Base-by-base conservation (phyloP, 2,329 filamentous ascomycete species). In the Phialophora tarda region DNA sequence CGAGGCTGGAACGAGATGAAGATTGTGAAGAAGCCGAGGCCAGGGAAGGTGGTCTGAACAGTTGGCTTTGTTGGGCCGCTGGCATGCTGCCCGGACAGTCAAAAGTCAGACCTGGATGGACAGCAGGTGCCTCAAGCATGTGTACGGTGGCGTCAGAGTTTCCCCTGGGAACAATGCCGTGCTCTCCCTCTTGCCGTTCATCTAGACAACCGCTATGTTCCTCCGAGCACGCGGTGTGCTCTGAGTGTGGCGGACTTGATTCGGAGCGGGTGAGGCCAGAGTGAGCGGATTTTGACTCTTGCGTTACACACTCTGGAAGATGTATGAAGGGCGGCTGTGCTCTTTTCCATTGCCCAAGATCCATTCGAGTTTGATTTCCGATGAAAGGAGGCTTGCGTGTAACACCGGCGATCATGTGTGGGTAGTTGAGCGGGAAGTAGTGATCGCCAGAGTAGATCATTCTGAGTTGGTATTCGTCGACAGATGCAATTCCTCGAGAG, bases 401-500 rank as follows among this genome's bases (percentile, higher is more conserved):
- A n/a, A 41, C 10, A 34, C 53, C 53, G 53, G 11, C 44, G 57
- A n/a, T 21, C 24, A 44, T 30, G 10, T 24, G n/a, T 21, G 17
- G 57, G 24, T 10, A 30, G 28, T 23, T 38, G 50, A 26, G 24
- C 23, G 24, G 12, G 47, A 55, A 48, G 54, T 51, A 32, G 10
- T 55, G 38, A n/a, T 34, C 28, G 53, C 41, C 50, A 34, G 50
- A 26, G 56, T 47, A 47, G 26, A 63, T 48, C 60, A 64, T 63
- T 53, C 28, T 66, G 21, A 59, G 10, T 48, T 54, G 21, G 58
- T 32, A 44, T 32, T 55, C 56, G 57, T 70, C 44, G 6, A 66
- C 34, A 44, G 63, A 63, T 24, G 68, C 65, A 48, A 68, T 66
- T 24, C 63, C 65, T 59, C 68, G 68, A 58, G 63, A 70, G 4